Percentiles rank a stretch among this genome's conserved stretches.
Conservation (phyloP, 2,329 filamentous ascomycete genomes). For the Pseudogymnoascus sp. region DNA sequence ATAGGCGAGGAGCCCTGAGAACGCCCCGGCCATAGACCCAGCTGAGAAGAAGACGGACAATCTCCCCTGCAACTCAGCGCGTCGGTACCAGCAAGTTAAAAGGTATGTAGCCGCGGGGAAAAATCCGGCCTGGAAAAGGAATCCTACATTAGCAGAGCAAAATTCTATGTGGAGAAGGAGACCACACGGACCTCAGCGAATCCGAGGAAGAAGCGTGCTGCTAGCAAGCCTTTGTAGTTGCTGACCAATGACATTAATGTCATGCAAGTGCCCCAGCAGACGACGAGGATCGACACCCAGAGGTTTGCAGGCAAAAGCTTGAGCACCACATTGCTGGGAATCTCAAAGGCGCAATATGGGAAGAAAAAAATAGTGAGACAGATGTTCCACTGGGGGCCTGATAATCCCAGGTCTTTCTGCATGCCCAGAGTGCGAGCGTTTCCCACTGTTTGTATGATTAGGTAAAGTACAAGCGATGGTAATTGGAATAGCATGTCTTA, state of each 20-base stretch:
- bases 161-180: neutral
- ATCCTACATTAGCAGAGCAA: neutral
- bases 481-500: neutral
- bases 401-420: conserved; percentile 13
- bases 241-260: conserved; percentile 55
- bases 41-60: neutral
- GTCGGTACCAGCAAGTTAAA: conserved; percentile 15
- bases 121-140: conserved; percentile 11
- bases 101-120: conserved; percentile 15
- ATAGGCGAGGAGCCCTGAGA: neutral
- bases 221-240: conserved; percentile 53
- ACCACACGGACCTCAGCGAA: conserved; percentile 31
- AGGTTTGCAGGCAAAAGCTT: conserved; percentile 47
- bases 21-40: neutral
- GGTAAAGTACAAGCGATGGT: neutral
- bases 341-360: conserved; percentile 42
- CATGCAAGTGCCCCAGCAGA: conserved; percentile 31
- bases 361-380: conserved; percentile 47
- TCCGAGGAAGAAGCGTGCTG: conserved; percentile 59
- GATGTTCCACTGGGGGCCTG: conserved; percentile 17
- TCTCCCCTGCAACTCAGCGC: neutral
- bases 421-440: conserved; percentile 16
- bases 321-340: conserved; percentile 46
- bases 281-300: conserved; percentile 38
- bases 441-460: neutral